Percentiles rank a stretch among this genome's conserved stretches.
phyloP scores from a whole-genome alignment of 2,329 filamentous ascomycete genomes.

The Fusarium sp. region DNA sequence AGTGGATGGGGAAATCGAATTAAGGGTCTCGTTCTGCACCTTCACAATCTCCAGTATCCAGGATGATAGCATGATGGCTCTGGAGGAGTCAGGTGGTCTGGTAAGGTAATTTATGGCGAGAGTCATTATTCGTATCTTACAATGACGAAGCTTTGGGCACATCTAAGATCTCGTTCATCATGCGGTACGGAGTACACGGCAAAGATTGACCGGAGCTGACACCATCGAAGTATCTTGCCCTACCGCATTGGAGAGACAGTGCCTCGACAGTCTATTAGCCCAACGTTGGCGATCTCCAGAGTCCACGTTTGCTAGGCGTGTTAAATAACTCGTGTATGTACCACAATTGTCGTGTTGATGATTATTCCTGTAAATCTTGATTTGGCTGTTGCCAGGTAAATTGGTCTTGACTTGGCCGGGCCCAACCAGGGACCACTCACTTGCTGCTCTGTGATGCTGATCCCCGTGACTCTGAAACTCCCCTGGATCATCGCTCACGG shows the following conservation, averaged over 20 bases:
- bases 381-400: constrained; percentile 20
- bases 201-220: constrained; percentile 4
- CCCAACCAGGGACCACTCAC: constrained; percentile 24
- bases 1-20: constrained; percentile 38
- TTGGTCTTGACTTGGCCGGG: background rate
- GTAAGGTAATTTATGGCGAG: background rate
- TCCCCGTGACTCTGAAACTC: constrained; percentile 47
- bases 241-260: constrained; percentile 6
- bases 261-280: background rate
- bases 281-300: constrained; percentile 13
- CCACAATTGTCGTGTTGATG: constrained; percentile 12
- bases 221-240: constrained; percentile 12
- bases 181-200: background rate
- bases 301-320: constrained; percentile 12
- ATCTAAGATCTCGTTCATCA: constrained; percentile 2
- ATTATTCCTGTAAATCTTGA: constrained; percentile 9
- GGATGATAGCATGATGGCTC: constrained; percentile 19
- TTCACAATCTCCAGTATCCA: constrained; percentile 38
- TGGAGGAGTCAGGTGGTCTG: background rate
- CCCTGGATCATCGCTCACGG: constrained; percentile 41
- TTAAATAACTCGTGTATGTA: constrained; percentile 11
- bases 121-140: background rate
- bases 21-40: constrained; percentile 38
- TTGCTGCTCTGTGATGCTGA: constrained; percentile 39
- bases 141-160: background rate